Base-by-base conservation (phyloP, 2,329 filamentous ascomycete species). In the Ambrosiella beaveri region DNA sequence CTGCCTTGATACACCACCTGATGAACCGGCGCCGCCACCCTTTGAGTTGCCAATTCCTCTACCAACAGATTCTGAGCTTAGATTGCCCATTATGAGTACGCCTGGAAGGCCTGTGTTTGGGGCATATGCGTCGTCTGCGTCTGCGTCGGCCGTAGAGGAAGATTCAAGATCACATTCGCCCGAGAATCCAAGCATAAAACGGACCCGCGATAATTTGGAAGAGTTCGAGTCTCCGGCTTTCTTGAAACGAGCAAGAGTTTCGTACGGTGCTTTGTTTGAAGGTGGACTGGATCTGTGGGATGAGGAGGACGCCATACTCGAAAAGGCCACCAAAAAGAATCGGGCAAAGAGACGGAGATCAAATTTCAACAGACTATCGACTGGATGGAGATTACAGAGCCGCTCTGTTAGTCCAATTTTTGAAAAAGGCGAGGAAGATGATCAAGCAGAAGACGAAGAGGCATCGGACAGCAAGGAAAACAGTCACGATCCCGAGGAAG, bases 181-280 rank as follows among this genome's bases (percentile, higher is more conserved):
- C 9, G 50, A 57, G 6, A 13, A 39, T 11, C 35, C 44, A 12
- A 53, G 52, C 19, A 54, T 54, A 12, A 61, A 61, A 27, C 17
- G 65, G 65, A 1, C 63, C 71, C 51, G 59, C 11, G 59, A 61
- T 27, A 72, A 72, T 7, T 64, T 71, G 50, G 71, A 74, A 15
- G 78, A 84, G 63, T 93, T 82, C 71, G 74, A 79, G 3, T 94
- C 88, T 2, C 89, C 89, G 0, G 86, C 87, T 0, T 95, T 94
- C 63, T 71, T 88, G 17, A 90, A 86, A 67, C 77, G 84, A 57
- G 77, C 80, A 12, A 76, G 85, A 58, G 71, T 85, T 3, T 89
- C 85, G 0, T 84, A 84, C 58, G 83, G 83, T 1, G 79, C 81
- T 0, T 69, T 85, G 0, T 80, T 84, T 55, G 80, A 85, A 62